Percentiles rank a stretch among this genome's conserved stretches.
These are phyloP conservation scores for Saccharum hybrid DNA, from an alignment of 202 grass and related monocot genomes.

Conservation along the genomic window DNA sequence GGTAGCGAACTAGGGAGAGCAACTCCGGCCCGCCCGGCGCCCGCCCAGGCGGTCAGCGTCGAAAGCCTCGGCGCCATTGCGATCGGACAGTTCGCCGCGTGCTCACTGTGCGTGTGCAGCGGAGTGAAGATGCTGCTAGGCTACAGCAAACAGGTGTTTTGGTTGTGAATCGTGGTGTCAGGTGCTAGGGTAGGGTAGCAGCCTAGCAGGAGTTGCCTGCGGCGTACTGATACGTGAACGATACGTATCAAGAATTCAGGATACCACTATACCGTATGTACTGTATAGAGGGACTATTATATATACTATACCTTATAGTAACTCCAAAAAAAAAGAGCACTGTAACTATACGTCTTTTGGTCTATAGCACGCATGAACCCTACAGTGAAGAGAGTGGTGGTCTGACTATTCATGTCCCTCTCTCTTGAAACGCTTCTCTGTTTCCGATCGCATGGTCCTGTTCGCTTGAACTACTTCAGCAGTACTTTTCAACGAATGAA, in stretches of 20 bases:
- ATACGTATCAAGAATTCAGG: background rate
- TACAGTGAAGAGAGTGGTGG: background rate
- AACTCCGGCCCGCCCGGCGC: background rate
- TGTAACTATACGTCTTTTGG: background rate
- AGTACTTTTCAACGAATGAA: too few relatives aligned
- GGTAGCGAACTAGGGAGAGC: background rate
- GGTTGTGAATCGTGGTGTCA: background rate
- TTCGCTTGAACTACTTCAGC: too few relatives aligned
- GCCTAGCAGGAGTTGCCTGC: background rate
- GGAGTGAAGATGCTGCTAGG: background rate
- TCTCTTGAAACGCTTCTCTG: too few relatives aligned
- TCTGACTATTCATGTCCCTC: too few relatives aligned
- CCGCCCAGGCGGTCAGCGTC: background rate
- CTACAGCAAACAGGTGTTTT: background rate
- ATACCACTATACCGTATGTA: background rate
- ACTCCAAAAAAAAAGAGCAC: background rate
- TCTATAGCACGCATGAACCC: background rate
- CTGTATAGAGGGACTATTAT: too few relatives aligned
- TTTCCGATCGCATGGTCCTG: too few relatives aligned
- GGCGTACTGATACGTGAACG: background rate
- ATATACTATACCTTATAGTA: too few relatives aligned
- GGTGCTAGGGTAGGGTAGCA: background rate
- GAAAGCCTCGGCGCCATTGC: background rate
- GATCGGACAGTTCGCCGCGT: background rate
- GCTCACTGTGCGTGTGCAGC: constrained; percentile 6